These are phyloP conservation scores for Pythium angustatum DNA, from an alignment of 352 stramenopile genomes.

Conservation along the genomic window DNA sequence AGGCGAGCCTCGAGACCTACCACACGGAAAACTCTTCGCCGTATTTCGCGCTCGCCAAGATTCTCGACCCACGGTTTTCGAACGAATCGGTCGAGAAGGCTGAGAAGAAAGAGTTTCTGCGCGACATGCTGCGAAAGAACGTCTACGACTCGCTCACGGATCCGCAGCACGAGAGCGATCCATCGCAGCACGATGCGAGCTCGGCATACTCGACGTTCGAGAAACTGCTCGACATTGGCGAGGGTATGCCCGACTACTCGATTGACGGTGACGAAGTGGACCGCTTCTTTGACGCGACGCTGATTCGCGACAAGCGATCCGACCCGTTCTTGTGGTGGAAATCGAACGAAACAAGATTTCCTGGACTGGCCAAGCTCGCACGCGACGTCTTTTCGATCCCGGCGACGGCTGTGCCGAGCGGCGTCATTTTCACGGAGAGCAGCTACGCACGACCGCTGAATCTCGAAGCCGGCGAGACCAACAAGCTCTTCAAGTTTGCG, in stretches of 20 bases:
- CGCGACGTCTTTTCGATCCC: constrained; percentile 76
- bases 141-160: constrained; percentile 66
- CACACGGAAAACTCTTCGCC: constrained; percentile 68
- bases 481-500: constrained; percentile 77
- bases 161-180: constrained; percentile 52
- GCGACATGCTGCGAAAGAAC: constrained; percentile 74
- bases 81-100: constrained; percentile 80
- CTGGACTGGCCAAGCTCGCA: constrained; percentile 67
- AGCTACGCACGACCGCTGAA: constrained; percentile 64
- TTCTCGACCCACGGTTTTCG: constrained; percentile 76
- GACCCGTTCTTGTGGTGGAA: constrained; percentile 85
- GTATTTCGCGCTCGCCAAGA: constrained; percentile 76
- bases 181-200: constrained; percentile 56
- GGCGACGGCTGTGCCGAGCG: constrained; percentile 63
- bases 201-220: constrained; percentile 82
- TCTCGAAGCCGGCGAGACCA: constrained; percentile 55
- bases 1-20: constrained; percentile 65
- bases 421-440: constrained; percentile 69
- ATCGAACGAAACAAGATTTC: constrained; percentile 80
- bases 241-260: constrained; percentile 75
- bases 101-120: constrained; percentile 73
- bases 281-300: constrained; percentile 79
- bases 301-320: constrained; percentile 79
- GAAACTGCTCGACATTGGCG: constrained; percentile 78
- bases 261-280: constrained; percentile 81